Conservation (phyloP, 1,139 yeast species). For the Sugiyamaella grinbergsii region DNA sequence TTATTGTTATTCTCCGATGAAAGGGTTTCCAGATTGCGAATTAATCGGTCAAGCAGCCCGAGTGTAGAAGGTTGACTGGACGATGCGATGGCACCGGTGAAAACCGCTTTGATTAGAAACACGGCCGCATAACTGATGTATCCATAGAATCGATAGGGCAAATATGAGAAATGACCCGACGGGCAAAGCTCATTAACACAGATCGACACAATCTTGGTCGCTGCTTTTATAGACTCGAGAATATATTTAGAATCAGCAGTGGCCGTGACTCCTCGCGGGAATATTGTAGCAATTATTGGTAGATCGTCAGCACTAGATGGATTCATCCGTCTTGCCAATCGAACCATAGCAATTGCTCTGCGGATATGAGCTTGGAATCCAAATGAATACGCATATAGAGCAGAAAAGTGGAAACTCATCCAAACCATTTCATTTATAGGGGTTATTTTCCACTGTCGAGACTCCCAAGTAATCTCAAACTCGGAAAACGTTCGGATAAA, state of each 20-base stretch:
- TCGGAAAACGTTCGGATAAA: constrained; percentile 32
- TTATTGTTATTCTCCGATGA: not conserved
- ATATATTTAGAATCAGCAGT: constrained; percentile 33
- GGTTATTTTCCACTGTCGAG: constrained; percentile 29
- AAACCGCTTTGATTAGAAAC: constrained; percentile 31
- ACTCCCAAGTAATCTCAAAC: constrained; percentile 30
- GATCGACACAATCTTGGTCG: constrained; percentile 27
- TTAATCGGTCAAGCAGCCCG: constrained; percentile 13
- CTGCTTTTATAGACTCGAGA: constrained; percentile 31
- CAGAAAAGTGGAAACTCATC: constrained; percentile 31
- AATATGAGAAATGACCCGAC: constrained; percentile 32
- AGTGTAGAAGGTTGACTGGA: constrained; percentile 14
- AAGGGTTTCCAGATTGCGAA: constrained; percentile 14
- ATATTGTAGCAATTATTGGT: constrained; percentile 20
- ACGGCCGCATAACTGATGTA: constrained; percentile 33
- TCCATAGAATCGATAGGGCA: constrained; percentile 32
- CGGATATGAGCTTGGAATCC: constrained; percentile 34
- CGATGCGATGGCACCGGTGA: constrained; percentile 30
- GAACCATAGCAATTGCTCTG: constrained; percentile 24
- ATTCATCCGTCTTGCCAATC: constrained; percentile 20
- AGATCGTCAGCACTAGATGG: constrained; percentile 14
- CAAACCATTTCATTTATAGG: constrained; percentile 32
- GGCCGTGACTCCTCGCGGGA: constrained; percentile 32
- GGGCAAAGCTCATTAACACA: constrained; percentile 28
- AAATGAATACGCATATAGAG: constrained; percentile 33